Evolutionary conservation across 352 stramenopile genomes (phyloP).

Genomic region (Globisporangium rhizosaccharum): DNA sequence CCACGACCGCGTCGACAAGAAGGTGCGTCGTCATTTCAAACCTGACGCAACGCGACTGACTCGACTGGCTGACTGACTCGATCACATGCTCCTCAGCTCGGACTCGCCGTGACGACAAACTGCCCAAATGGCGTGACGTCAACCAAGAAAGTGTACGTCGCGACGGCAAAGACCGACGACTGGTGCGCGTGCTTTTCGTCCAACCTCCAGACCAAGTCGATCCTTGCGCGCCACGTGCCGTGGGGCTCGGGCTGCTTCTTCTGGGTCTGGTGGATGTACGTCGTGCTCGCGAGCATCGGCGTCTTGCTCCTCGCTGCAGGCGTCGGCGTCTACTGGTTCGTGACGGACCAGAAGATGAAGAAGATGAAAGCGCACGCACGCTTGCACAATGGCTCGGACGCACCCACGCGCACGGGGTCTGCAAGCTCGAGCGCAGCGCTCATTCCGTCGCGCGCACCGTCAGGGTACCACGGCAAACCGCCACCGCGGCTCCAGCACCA

Average conservation of each 20-base stretch:
- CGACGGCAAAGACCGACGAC: constrained; percentile 32
- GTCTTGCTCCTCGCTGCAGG: constrained; percentile 51
- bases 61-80: not conserved
- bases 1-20: constrained; percentile 57
- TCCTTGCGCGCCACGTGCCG: constrained; percentile 47
- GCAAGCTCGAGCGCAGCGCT: constrained; percentile 18
- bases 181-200: constrained; percentile 74
- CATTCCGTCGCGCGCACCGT: constrained; percentile 17
- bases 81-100: constrained; percentile 20
- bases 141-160: constrained; percentile 60
- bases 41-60: not conserved
- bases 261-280: constrained; percentile 84
- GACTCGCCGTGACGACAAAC: constrained; percentile 66
- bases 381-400: constrained; percentile 13
- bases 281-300: constrained; percentile 53
- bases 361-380: constrained; percentile 27
- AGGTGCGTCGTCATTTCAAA: constrained; percentile 12
- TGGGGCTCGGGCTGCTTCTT: constrained; percentile 73
- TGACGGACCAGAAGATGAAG: constrained; percentile 37
- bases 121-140: constrained; percentile 72
- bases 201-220: constrained; percentile 50
- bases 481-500: constrained; percentile 20
- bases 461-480: constrained; percentile 16
- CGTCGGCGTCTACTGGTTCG: constrained; percentile 61
- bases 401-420: constrained; percentile 24